phyloP scores from a whole-genome alignment of 495 filamentous ascomycete genomes.

The Neurospora intermedia region DNA sequence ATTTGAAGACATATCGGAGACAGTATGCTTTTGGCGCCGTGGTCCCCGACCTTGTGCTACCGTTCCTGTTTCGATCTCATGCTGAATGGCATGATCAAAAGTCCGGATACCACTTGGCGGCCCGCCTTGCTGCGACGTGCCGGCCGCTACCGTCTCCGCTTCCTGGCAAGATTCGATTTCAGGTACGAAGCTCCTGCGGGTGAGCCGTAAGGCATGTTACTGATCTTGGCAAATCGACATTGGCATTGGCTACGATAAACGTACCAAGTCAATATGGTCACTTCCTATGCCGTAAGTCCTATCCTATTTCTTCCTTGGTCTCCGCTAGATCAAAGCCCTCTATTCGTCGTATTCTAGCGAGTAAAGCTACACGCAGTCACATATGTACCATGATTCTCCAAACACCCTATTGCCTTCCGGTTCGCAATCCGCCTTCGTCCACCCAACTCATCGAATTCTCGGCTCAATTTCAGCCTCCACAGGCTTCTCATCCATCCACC shows the following conservation, averaged over 20 bases:
- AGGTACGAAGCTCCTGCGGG: neutral
- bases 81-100: neutral
- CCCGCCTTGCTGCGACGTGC: neutral
- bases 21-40: neutral
- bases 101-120: neutral
- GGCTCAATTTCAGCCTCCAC: neutral
- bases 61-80: neutral
- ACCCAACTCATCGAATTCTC: neutral
- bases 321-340: neutral
- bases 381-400: neutral
- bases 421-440: neutral
- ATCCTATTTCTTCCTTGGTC: neutral
- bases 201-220: neutral
- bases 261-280: neutral
- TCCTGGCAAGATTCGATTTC: neutral
- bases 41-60: neutral
- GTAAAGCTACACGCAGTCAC: neutral
- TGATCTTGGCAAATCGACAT: neutral
- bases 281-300: neutral
- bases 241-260: neutral
- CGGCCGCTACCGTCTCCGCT: neutral
- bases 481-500: neutral
- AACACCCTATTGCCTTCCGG: neutral
- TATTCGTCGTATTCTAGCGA: neutral
- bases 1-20: neutral